Evolutionary conservation across 768 basidiomycete genomes (phyloP).

Genomic region (Mrakia hoshinonis): DNA sequence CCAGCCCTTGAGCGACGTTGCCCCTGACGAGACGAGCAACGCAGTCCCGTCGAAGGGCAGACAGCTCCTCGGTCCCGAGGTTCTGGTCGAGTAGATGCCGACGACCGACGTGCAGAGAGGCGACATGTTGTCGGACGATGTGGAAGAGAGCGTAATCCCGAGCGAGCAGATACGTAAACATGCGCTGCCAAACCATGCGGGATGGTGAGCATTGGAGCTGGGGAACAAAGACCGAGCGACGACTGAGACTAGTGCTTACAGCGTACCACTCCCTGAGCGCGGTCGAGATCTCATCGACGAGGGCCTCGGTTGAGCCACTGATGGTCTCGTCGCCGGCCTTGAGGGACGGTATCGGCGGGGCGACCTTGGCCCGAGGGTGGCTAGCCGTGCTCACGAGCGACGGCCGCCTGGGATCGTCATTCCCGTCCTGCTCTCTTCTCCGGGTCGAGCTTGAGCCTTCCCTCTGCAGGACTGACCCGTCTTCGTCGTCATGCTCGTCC

Average conservation of each 20-base stretch:
- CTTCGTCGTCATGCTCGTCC: constrained; percentile 44
- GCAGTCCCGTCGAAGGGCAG: constrained; percentile 71
- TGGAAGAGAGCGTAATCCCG: constrained; percentile 86
- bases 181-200: constrained; percentile 41
- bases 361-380: constrained; percentile 45
- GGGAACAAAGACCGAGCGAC: no score
- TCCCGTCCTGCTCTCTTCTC: background rate
- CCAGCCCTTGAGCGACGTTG: constrained; percentile 83
- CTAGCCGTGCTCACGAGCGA: background rate
- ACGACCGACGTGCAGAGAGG: constrained; percentile 81
- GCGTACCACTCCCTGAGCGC: constrained; percentile 93
- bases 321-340: constrained; percentile 90
- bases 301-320: constrained; percentile 71
- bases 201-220: no score
- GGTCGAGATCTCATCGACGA: constrained; percentile 94
- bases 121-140: constrained; percentile 76
- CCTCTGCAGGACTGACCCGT: background rate
- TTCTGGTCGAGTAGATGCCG: constrained; percentile 81
- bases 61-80: constrained; percentile 75
- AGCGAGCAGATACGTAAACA: constrained; percentile 81
- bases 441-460: background rate
- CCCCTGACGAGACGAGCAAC: constrained; percentile 78
- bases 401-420: background rate
- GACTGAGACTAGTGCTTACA: background rate
- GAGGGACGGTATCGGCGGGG: constrained; percentile 84